Evolutionary conservation across 345 rosid species (phyloP), one percentile per base, ranked within the genome.

Genomic region (Pistacia integerrima): DNA sequence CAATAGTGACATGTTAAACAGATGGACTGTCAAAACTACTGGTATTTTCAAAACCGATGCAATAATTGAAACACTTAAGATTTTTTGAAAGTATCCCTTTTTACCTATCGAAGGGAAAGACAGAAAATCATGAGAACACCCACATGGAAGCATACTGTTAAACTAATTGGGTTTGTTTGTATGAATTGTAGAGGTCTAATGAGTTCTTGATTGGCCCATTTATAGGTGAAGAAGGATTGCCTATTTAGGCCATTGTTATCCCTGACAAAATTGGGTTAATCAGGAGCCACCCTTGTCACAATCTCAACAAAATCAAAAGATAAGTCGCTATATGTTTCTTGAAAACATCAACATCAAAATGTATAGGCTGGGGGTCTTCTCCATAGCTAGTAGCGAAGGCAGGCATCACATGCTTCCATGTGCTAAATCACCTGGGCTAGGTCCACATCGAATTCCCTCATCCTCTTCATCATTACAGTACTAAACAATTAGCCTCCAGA

Each of bases 331-430:
- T 14, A 54, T 0, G 4, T 54, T 54, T 16, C 57, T 16, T 54
- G 57, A 14, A 13, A 13, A 54, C 18, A 54, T 54, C 57, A 54
- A 54, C 57, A 54, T 54, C 17, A 54, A 54, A 14, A 7, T 41
- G 57, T 13, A 12, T 54, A 13, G 57, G 57, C 57, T 54, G 57
- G n/a, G 22, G 18, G 7, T 35, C 44, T 63, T 35, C 38, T 8
- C 38, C 38, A 14, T 63, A 33, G 66, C 38, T 35, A 11, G 18
- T 14, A 36, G 16, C 1, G n/a, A 46, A 2, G 49, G 49, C 20
- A 28, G 25, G 46, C 72, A 49, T 51, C 72, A 69, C 72, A 33
- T 69, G 72, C 44, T 51, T 52, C 22, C 72, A 68, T 68, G 58
- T 68, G 58, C 72, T 68, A 28, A 20, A 14, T 68, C 58, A 28